Percentiles rank a stretch among this genome's conserved stretches.
phyloP scores from a whole-genome alignment of 176 grass and related monocot genomes.

The Cocos nucifera region DNA sequence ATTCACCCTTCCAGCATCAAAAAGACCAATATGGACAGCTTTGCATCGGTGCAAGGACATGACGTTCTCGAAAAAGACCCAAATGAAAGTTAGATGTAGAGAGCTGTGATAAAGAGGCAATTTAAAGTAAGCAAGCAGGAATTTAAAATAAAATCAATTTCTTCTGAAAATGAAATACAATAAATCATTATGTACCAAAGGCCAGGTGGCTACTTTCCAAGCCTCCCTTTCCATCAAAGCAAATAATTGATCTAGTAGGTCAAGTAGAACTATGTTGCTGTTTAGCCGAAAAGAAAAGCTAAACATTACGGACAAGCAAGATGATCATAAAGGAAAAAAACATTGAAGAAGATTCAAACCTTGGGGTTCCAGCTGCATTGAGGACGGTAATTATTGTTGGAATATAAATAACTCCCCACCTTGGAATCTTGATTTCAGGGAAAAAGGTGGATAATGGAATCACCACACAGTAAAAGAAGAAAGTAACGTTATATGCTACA shows the following conservation, averaged over 20 bases:
- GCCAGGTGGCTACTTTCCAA: too few species aligned
- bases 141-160: too few species aligned
- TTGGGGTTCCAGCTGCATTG: constrained; percentile 56
- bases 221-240: too few species aligned
- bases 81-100: constrained; percentile 46
- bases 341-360: constrained; percentile 4
- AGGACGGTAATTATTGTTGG: constrained; percentile 64
- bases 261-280: too few species aligned
- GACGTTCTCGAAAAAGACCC: constrained; percentile 73
- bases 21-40: constrained; percentile 34
- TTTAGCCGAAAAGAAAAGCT: too few species aligned
- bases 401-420: constrained; percentile 66
- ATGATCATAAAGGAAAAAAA: not conserved
- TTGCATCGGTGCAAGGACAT: constrained; percentile 65
- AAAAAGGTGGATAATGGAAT: constrained; percentile 47
- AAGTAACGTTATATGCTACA: constrained; percentile 52
- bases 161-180: too few species aligned
- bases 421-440: constrained; percentile 55
- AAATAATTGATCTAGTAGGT: too few species aligned
- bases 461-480: constrained; percentile 62
- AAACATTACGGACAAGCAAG: too few species aligned
- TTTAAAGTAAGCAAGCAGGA: too few species aligned
- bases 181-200: too few species aligned
- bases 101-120: constrained; percentile 22
- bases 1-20: constrained; percentile 41